Base-by-base conservation (phyloP, 2,329 filamentous ascomycete genomes). In the Ophiostoma ulmi region DNA sequence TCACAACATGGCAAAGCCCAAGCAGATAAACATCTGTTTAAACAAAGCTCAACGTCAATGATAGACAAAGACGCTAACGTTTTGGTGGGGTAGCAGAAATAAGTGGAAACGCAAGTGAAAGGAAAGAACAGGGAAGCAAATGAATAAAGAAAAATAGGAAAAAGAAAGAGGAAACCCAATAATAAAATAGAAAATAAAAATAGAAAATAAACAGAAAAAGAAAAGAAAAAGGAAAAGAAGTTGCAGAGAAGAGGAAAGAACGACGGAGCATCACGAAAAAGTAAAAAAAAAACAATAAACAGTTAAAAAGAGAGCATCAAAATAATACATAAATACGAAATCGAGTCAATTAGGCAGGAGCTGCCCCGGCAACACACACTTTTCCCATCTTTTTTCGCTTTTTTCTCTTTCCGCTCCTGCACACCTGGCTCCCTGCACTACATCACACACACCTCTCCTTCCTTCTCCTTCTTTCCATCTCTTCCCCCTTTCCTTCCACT, bases 301-400 rank as follows among this genome's bases (percentile, higher is more conserved):
- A 6, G 17, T 3, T 39, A 26, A 58, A 58, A 48, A 41, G 65
- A 20, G n/a, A 41, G 65, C 65, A 41, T 31, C 65, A 44, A 44
- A 67, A 48, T 26, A 65, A 65, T 65, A 65, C 1, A 13, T 1
- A 65, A 65, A 65, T 65, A 38, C 20, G 10, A 26, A 38, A 39
- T 39, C 63, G 35, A 39, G 20, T 39, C 63, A 65, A 65, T 14
- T 39, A 65, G 63, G 63, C 17, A 65, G 36, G 63, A 38, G 63
- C 63, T 39, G 36, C 35, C 63, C 63, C 63, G 4, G 63, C 63
- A 65, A 67, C 65, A 67, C 64, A 66, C 65, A 67, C 65, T 35
- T 44, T 48, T 48, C 10, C 65, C 35, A 17, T 44, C 48, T 48
- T 66, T 38, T 20, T 6, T 36, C 22, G 36, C 13, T 8, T 13